Base-by-base conservation (phyloP, 2,329 filamentous ascomycete genomes). In the Lasiodiplodia citricola region DNA sequence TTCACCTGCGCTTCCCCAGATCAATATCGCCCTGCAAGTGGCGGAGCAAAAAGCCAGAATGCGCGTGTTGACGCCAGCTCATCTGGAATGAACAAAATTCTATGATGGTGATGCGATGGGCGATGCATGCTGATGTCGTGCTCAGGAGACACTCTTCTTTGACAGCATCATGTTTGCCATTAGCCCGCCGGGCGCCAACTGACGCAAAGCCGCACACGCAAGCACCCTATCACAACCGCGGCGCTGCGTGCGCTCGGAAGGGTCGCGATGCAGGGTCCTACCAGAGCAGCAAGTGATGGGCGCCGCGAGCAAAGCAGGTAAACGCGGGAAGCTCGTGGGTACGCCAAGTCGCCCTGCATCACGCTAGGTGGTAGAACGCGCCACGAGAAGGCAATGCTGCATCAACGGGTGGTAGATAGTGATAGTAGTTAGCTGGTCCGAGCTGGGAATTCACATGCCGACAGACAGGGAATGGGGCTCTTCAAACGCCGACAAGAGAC, bases 251-350 rank as follows among this genome's bases (percentile, higher is more conserved):
- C 28, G 28, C 28, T 28, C 28, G 28, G 28, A 6, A 28, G 28
- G 28, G 28, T 28, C 28, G 37, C 37, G 23, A 62, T 25, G 57
- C 57, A 62, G 57, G 57, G 57, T 50, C 57, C 41, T 23, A 35
- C 57, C 13, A 28, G 23, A 62, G 57, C 23, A 41, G 57, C 11
- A 47, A 50, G 10, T 35, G 57, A 62, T 62, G 16, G 41, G 31
- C 38, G 37, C 14, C 55, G 28, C 55, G 28, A n/a, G 10, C 50
- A 52, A 52, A 21, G 50, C 31, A 37, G 35, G 54, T 31, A 38
- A 21, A 18, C 16, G 38, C 38, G 41, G 6, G 41, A 28, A n/a
- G 41, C 41, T n/a, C 18, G 41, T 47, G 41, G 18, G 41, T n/a
- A 28, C 18, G 13, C 54, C 35, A 57, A n/a, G 31, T 21, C 41